phyloP scores from a whole-genome alignment of 2,329 filamentous ascomycete genomes.

The Aspergillus uvarum region DNA sequence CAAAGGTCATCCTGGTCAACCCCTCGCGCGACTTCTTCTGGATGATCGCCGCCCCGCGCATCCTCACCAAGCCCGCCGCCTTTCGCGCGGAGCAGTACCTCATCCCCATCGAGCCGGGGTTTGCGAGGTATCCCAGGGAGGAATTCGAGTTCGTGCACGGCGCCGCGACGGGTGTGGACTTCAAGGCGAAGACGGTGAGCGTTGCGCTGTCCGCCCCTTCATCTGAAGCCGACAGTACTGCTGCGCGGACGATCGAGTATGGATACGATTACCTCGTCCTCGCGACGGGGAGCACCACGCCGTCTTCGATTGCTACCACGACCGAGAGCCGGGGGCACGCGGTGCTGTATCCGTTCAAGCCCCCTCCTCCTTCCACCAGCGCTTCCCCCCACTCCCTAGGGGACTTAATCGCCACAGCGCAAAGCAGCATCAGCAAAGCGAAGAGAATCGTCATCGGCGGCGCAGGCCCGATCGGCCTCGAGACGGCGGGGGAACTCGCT shows the following conservation, averaged over 20 bases:
- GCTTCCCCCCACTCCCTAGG: slow-evolving; percentile 39
- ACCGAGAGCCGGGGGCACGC: background rate
- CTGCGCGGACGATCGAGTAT: slow-evolving; percentile 26
- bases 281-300: slow-evolving; percentile 54
- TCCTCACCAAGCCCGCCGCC: slow-evolving; percentile 49
- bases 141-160: slow-evolving; percentile 54
- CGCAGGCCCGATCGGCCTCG: slow-evolving; percentile 51
- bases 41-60: slow-evolving; percentile 54
- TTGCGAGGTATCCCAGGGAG: slow-evolving; percentile 50
- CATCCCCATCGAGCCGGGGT: slow-evolving; percentile 50
- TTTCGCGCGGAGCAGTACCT: slow-evolving; percentile 52
- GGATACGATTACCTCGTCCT: slow-evolving; percentile 57
- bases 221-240: too few species aligned
- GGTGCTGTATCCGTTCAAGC: background rate
- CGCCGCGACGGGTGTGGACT: slow-evolving; percentile 49
- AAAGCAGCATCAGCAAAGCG: slow-evolving; percentile 37
- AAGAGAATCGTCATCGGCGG: slow-evolving; percentile 50
- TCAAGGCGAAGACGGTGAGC: slow-evolving; percentile 44
- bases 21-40: slow-evolving; percentile 56
- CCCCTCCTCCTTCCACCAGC: slow-evolving; percentile 22
- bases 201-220: slow-evolving; percentile 24
- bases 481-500: slow-evolving; percentile 51
- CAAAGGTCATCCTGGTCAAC: slow-evolving; percentile 56
- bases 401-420: slow-evolving; percentile 34
- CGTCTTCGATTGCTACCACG: slow-evolving; percentile 19